Evolutionary conservation across 2,329 filamentous ascomycete genomes (phyloP).

Genomic region (Beauveria rudraprayagi): DNA sequence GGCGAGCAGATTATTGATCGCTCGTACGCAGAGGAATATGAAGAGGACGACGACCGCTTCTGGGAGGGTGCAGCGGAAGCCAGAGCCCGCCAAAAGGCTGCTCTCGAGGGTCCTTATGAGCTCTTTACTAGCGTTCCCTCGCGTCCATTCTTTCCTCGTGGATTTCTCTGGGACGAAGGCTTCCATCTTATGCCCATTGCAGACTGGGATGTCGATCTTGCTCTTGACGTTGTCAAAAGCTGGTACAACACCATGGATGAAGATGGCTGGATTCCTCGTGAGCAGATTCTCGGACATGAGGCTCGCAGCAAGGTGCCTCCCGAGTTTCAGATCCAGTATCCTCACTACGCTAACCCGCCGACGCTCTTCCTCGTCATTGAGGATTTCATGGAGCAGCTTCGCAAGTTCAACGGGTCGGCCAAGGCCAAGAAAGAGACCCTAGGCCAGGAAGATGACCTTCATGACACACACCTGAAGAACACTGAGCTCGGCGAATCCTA

Average conservation of each 20-base stretch:
- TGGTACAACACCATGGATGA: conserved; percentile 97
- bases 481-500: conserved; percentile 61
- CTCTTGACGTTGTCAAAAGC: conserved; percentile 79
- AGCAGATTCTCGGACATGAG: conserved; percentile 88
- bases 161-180: conserved; percentile 96
- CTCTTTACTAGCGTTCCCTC: conserved; percentile 90
- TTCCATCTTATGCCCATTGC: conserved; percentile 88
- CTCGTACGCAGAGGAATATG: conserved; percentile 85
- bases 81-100: conserved; percentile 57
- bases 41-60: conserved; percentile 91
- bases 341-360: conserved; percentile 94
- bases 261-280: conserved; percentile 93
- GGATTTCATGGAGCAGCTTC: conserved; percentile 71
- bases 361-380: conserved; percentile 89
- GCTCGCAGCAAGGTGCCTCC: conserved; percentile 88
- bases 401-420: conserved; percentile 42
- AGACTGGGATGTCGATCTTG: conserved; percentile 89
- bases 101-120: conserved; percentile 73
- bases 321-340: conserved; percentile 93
- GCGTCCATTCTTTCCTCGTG: conserved; percentile 88
- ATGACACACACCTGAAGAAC: conserved; percentile 59
- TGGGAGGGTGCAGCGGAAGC: conserved; percentile 88
- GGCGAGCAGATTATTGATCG: conserved; percentile 83
- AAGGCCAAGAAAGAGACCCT: conserved; percentile 36
- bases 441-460: conserved; percentile 37